A percentile compares a stretch with the other conserved stretches of the same genome.
These are phyloP conservation scores for Apophysomyces sp. DNA, from an alignment of 371 early-diverging fungal species.

Conservation along the genomic window DNA sequence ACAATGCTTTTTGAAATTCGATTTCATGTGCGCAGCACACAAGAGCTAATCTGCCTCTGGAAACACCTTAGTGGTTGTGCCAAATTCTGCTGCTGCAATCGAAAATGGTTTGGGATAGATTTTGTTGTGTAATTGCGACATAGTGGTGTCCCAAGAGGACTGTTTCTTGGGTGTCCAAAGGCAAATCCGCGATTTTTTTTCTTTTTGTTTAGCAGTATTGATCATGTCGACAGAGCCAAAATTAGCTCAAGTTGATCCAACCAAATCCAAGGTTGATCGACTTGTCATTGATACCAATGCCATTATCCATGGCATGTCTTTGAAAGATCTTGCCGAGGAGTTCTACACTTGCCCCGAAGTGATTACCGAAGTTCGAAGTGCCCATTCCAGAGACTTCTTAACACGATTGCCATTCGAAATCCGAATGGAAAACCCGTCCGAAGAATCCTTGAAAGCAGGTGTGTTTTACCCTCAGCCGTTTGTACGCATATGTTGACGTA, in stretches of 20 bases:
- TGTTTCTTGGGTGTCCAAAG: not conserved
- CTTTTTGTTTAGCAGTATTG: not conserved
- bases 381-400: slow-evolving; percentile 68
- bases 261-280: not conserved
- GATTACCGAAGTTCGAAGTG: slow-evolving; percentile 82
- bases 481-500: not conserved
- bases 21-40: too few relatives aligned
- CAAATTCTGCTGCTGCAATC: too few relatives aligned
- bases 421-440: slow-evolving; percentile 65
- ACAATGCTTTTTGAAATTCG: too few relatives aligned
- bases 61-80: too few relatives aligned
- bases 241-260: not conserved
- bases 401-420: slow-evolving; percentile 67
- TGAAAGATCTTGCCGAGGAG: slow-evolving; percentile 60
- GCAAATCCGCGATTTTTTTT: not conserved
- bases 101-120: too few relatives aligned
- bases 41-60: too few relatives aligned
- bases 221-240: not conserved
- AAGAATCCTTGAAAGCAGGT: slow-evolving; percentile 78
- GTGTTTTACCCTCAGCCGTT: slow-evolving; percentile 4
- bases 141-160: too few relatives aligned
- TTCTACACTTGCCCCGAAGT: slow-evolving; percentile 91
- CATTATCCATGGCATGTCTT: slow-evolving; percentile 51
- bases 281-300: slow-evolving; percentile 68
- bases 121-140: too few relatives aligned